These are phyloP conservation scores for Plectosphaerella plurivora DNA, from an alignment of 2,329 filamentous ascomycete genomes.

Conservation along the genomic window DNA sequence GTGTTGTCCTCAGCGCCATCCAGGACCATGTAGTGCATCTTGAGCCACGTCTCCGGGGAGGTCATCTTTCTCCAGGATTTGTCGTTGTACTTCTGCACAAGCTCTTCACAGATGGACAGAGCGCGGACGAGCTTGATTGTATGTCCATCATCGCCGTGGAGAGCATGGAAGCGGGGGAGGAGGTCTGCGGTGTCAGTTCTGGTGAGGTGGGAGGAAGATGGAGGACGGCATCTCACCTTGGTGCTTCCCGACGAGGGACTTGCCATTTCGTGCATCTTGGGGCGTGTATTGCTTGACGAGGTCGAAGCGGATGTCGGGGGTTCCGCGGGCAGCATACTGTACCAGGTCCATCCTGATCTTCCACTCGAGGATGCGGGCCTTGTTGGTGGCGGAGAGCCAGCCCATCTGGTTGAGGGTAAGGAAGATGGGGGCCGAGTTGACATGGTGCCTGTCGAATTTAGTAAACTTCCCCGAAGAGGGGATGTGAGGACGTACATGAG, in stretches of 20 bases:
- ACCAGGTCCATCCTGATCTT: constrained; percentile 73
- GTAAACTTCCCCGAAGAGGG: neutral
- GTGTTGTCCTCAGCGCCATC: constrained; percentile 54
- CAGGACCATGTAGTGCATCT: constrained; percentile 55
- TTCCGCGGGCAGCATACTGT: constrained; percentile 67
- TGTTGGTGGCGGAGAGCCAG: constrained; percentile 57
- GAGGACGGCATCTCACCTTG: constrained; percentile 26
- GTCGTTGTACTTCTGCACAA: constrained; percentile 38
- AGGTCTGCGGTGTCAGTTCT: constrained; percentile 27
- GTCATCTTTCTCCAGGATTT: constrained; percentile 48
- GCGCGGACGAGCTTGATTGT: constrained; percentile 70
- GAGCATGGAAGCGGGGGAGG: constrained; percentile 38
- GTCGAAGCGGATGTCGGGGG: constrained; percentile 54
- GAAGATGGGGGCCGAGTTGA: constrained; percentile 72
- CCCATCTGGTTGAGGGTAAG: constrained; percentile 56
- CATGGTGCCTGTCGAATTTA: constrained; percentile 57
- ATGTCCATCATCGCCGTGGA: constrained; percentile 72
- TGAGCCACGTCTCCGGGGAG: constrained; percentile 54
- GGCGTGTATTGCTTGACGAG: constrained; percentile 58
- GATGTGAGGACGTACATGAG: constrained; percentile 38
- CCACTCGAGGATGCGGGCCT: constrained; percentile 72
- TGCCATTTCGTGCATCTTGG: constrained; percentile 27
- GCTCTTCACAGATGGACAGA: constrained; percentile 57
- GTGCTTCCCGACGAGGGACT: constrained; percentile 38
- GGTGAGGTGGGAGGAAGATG: neutral